Evolutionary conservation across 495 filamentous ascomycete species (phyloP), one percentile per base, ranked within the genome.

Genomic region (Margaritispora aquatica): DNA sequence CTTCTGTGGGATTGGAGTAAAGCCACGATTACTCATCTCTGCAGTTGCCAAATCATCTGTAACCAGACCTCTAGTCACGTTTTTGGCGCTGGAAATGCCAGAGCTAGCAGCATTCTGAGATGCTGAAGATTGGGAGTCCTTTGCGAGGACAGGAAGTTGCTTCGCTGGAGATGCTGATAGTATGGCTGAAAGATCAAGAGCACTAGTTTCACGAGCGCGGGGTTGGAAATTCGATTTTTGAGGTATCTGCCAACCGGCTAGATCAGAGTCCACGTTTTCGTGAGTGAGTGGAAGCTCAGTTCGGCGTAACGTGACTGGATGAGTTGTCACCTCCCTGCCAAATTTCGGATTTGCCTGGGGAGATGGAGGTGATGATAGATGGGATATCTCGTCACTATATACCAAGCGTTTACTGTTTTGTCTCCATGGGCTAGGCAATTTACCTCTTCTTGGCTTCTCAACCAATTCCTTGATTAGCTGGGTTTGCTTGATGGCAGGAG

Each of bases 211-310:
- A 11, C 77, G 68, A 9, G 61, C 71, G 13, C 70, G 70, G 20
- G 80, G 78, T 0, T 75, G 77, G 57, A 81, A 81, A 55, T 81
- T 78, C 54, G 63, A 64, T 65, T 80, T 79, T 51, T 80, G 77
- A 26, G 73, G 71, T 44, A 78, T 71, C 10, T 70, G 64, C 23
- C 54, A 63, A 31, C 56, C 57, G 20, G 65, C 63, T 17, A 63
- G 49, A 38, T 65, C 61, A 8, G 56, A 26, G 41, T 48, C 56
- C 15, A 19, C 15, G 10, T 52, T 21, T 29, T 26, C 10, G 22
- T 26, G 8, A 21, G 23, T 26, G 1, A 13, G 22, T 8, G n/a
- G 17, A n/a, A 41, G 22, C 3, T 17, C 23, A 17, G 56, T 49
- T 11, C 51, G 59, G 46, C 65, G 49, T 15, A 59, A 51, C 2